Percentiles rank a stretch among this genome's conserved stretches.
These are phyloP conservation scores for Xylaria flabelliformis DNA, from an alignment of 495 filamentous ascomycete genomes.

Conservation along the genomic window DNA sequence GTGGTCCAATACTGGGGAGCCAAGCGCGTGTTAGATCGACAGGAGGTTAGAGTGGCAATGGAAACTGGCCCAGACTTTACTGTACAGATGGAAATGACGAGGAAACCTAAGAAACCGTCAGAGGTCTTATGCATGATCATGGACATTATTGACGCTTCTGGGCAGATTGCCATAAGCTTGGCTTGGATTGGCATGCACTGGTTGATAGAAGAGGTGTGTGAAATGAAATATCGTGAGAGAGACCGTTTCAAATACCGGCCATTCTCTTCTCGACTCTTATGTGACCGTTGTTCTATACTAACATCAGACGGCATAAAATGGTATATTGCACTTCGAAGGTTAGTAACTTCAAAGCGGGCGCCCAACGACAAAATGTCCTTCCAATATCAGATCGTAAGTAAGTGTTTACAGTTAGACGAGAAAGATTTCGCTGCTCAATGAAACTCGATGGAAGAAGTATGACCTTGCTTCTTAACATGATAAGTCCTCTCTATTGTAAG, in stretches of 20 bases:
- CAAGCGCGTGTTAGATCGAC: background rate
- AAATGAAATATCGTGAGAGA: background rate
- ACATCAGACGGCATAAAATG: background rate
- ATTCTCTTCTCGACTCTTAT: background rate
- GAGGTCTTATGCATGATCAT: background rate
- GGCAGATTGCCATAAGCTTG: background rate
- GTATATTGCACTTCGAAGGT: constrained; percentile 4
- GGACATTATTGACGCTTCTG: background rate
- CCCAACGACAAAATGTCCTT: background rate
- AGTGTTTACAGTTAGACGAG: background rate
- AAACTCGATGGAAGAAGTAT: background rate
- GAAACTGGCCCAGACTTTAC: background rate
- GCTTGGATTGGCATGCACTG: background rate
- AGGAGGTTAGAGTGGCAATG: background rate
- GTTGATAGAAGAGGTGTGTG: background rate
- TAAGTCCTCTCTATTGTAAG: too few species aligned
- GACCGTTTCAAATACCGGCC: background rate
- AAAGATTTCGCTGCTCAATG: background rate
- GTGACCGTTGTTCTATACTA: background rate
- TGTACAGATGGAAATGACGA: background rate
- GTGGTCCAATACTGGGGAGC: background rate
- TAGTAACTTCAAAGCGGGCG: background rate
- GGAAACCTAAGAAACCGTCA: background rate
- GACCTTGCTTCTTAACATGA: too few species aligned
- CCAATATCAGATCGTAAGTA: background rate